Evolutionary conservation across 2,329 filamentous ascomycete species (phyloP), one percentile per base, ranked within the genome.

Genomic region (Fusarium staphyleae): DNA sequence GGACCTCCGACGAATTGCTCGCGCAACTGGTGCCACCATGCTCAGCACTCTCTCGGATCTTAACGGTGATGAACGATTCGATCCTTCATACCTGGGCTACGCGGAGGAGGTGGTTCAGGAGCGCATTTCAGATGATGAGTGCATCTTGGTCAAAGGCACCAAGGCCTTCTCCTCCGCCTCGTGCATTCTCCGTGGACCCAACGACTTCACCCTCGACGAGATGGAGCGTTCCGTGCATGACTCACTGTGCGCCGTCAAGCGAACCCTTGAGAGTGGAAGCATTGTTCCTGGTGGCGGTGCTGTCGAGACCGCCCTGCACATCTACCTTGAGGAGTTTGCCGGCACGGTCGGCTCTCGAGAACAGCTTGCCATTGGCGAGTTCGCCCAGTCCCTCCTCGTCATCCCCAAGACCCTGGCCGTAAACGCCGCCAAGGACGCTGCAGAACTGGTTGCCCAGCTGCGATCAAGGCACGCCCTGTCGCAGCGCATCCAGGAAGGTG

Each of bases 201-300:
- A 99, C 77, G 95, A 99, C 75, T 98, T 90, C 78, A 91, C 91
- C 56, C 86, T 99, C 24, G 95, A 99, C 70, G 95, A 99, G 82
- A 99, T 98, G 93, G 95, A 99, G 82, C 90, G 95, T 62, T 98
- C 95, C 2, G 87, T 99, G 14, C 95, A 99, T 78, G 95, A 99
- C 77, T 96, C 93, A 12, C 83, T 99, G 39, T 97, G 91, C 65
- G 95, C 95, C 39, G 93, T 99, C 62, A 99, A 99, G 87, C 87
- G 95, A 66, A 97, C 95, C 3, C 82, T 99, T 7, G 95, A 99
- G 79, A 96, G 91, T 70, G 95, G 95, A 69, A 93, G 90, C 77
- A 96, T 99, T 63, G 95, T 99, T 32, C 95, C 95, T 13, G 95
- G 95, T 63, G 95, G 95, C 63, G 95, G 93, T 71, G 95, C 95